Percentiles rank a stretch among this genome's conserved stretches.
These are phyloP conservation scores for Alloteropsis angusta DNA, from an alignment of 202 grass and related monocot species.

Conservation along the genomic window DNA sequence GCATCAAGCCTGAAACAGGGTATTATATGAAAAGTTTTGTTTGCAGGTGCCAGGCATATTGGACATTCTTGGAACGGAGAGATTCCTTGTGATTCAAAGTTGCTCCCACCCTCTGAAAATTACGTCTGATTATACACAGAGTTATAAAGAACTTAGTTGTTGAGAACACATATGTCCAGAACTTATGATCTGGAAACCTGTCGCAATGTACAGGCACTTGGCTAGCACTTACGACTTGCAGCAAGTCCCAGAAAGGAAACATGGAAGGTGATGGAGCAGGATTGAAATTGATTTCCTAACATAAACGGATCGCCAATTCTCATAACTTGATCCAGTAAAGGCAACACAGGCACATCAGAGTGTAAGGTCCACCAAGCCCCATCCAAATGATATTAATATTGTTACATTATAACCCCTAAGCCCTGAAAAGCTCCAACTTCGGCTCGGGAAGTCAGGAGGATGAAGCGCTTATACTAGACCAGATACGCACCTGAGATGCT, in stretches of 20 bases:
- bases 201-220: background rate
- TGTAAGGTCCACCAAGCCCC: background rate
- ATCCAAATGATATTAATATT: background rate
- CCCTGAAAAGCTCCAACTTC: background rate
- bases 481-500: slow-evolving; percentile 47
- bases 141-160: background rate
- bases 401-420: background rate
- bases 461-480: background rate
- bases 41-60: background rate
- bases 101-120: background rate
- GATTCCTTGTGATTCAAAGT: background rate
- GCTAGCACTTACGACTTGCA: background rate
- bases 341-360: background rate
- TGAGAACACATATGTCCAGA: background rate
- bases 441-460: background rate
- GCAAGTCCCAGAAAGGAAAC: background rate
- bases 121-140: background rate
- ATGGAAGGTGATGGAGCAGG: background rate
- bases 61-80: background rate
- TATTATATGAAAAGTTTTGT: background rate
- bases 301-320: background rate
- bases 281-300: background rate
- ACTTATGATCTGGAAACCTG: background rate
- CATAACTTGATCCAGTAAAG: background rate
- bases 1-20: background rate